Conservation (phyloP, 1,139 yeast species). For the Blastobotrys elegans region DNA sequence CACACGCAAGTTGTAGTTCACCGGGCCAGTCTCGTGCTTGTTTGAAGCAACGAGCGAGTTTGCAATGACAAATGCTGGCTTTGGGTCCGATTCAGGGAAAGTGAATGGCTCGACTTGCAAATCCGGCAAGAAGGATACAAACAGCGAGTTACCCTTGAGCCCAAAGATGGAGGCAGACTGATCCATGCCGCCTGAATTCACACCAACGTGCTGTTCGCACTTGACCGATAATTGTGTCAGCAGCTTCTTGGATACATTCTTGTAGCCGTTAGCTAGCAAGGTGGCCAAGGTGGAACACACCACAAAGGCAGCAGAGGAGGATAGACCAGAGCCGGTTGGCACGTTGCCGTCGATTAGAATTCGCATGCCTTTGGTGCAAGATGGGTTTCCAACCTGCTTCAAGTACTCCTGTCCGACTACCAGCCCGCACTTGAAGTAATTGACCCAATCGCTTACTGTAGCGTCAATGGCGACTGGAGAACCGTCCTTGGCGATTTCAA, state of each 20-base stretch:
- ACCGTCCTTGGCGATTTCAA: slow-evolving; percentile 44
- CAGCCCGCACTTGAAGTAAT: slow-evolving; percentile 64
- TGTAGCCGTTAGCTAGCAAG: slow-evolving; percentile 49
- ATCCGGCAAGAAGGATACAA: slow-evolving; percentile 58
- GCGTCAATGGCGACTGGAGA: slow-evolving; percentile 46
- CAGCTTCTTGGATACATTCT: slow-evolving; percentile 44
- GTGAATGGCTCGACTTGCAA: slow-evolving; percentile 52
- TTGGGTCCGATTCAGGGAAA: slow-evolving; percentile 47
- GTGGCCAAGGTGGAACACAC: slow-evolving; percentile 61
- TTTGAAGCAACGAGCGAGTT: slow-evolving; percentile 60
- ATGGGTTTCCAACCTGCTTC: slow-evolving; percentile 26
- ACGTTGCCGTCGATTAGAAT: slow-evolving; percentile 60
- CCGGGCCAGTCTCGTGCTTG: slow-evolving; percentile 66
- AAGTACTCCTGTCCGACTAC: slow-evolving; percentile 55
- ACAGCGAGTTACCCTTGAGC: slow-evolving; percentile 53
- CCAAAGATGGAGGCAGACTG: slow-evolving; percentile 72
- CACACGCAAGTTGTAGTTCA: slow-evolving; percentile 63
- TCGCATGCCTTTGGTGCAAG: slow-evolving; percentile 41
- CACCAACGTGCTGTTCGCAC: slow-evolving; percentile 69
- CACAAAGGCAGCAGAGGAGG: slow-evolving; percentile 70
- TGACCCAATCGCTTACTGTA: slow-evolving; percentile 53
- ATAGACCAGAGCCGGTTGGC: slow-evolving; percentile 70
- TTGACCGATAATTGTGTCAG: slow-evolving; percentile 60
- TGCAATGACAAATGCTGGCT: slow-evolving; percentile 55
- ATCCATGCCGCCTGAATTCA: slow-evolving; percentile 76